Evolutionary conservation across 305 asterid genomes (phyloP), one percentile per base, ranked within the genome.

Genomic region (Fraxinus dipetala): DNA sequence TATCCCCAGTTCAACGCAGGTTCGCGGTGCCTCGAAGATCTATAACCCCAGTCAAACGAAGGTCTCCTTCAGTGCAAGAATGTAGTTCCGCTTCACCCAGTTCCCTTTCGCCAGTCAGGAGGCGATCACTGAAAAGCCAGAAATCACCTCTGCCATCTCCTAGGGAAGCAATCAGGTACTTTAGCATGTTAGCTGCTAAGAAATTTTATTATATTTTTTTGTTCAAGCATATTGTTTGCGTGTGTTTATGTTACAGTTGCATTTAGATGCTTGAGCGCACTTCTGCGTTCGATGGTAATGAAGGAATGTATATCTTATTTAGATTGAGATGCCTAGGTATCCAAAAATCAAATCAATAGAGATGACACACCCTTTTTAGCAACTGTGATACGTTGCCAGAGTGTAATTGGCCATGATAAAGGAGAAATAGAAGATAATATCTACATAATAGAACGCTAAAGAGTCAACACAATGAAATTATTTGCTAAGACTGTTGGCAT

Each of bases 121-220:
- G 89, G 86, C 89, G 84, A 79, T 88, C 94, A 34, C 83, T 77
- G 18, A 90, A 82, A 84, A 86, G 77, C 56, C 78, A 75, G 43
- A 91, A 87, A 77, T 93, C 98, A 79, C 92, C 91, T 78, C 69
- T 82, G 65, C 88, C 79, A 74, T 92, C 97, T 87, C 88, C 89
- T 84, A 86, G 87, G 75, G 89, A 76, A 83, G 87, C 87, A 77
- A 81, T 85, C 87, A 90, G 93, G 95, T 91, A 85, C 59, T 38
- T 26, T 77, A 20, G 6, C 75, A 75, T 85, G 77, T 74, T 79
- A 72, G 73, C 48, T 70, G 36, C 61, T 67, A 34, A 54, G 77
- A 78, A 76, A 81, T 76, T 63, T 67, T 72, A 43, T 77, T 26
- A 26, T 10, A n/a, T 75, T 6, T 36, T 32, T 32, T 26, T 43